These are phyloP conservation scores for Hymenoscyphus fraxineus DNA, from an alignment of 2,329 filamentous ascomycete genomes.

Conservation along the genomic window DNA sequence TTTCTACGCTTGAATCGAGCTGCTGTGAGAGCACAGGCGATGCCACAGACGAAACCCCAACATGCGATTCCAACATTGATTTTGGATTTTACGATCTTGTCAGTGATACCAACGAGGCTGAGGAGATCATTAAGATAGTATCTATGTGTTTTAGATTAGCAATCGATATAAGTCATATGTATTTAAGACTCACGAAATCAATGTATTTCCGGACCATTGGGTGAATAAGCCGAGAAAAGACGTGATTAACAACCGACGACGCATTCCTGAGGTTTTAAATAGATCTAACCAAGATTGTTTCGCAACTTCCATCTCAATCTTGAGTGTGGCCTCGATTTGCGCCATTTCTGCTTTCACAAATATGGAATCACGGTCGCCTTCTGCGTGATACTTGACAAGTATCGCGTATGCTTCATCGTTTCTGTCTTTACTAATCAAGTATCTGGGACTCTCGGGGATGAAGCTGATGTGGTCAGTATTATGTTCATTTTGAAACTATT, in stretches of 20 bases:
- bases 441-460: slow-evolving; percentile 54
- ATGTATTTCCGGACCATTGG: slow-evolving; percentile 48
- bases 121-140: slow-evolving; percentile 47
- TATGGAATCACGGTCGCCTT: slow-evolving; percentile 47
- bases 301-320: slow-evolving; percentile 50
- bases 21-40: slow-evolving; percentile 40
- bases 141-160: not conserved
- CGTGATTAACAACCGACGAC: slow-evolving; percentile 46
- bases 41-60: slow-evolving; percentile 44
- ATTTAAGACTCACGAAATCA: slow-evolving; percentile 34
- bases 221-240: slow-evolving; percentile 50
- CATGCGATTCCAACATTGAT: slow-evolving; percentile 45
- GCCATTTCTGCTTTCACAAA: slow-evolving; percentile 57
- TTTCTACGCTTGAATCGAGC: slow-evolving; percentile 43
- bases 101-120: slow-evolving; percentile 43
- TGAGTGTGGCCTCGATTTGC: slow-evolving; percentile 56
- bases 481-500: not conserved
- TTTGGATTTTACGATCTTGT: slow-evolving; percentile 41
- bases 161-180: not conserved
- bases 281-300: slow-evolving; percentile 52
- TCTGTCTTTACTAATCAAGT: slow-evolving; percentile 54
- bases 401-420: slow-evolving; percentile 54
- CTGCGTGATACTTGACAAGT: slow-evolving; percentile 50
- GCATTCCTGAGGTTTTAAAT: slow-evolving; percentile 47
- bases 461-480: slow-evolving; percentile 24